phyloP scores from a whole-genome alignment of 306 rosid species.

The Mimosa bimucronata region DNA sequence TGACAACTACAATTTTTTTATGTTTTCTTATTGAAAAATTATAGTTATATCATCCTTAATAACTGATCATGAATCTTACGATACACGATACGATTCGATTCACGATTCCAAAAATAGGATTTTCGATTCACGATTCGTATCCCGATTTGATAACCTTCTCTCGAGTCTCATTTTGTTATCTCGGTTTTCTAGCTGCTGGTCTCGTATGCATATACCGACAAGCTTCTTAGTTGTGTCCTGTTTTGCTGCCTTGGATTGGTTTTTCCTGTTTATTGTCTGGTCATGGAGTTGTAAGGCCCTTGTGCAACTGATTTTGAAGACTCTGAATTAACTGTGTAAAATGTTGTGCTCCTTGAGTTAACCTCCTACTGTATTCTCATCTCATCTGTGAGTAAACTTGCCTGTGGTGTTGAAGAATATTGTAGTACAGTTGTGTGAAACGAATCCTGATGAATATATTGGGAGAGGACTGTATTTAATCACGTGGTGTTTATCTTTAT shows the following conservation, averaged over 20 bases:
- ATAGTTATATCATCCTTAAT: too few relatives aligned
- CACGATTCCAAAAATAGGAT: too few relatives aligned
- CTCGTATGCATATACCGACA: neutral
- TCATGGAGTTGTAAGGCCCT: neutral
- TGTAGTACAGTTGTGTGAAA: neutral
- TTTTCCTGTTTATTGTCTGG: neutral
- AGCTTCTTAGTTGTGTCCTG: neutral
- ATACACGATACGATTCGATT: too few relatives aligned
- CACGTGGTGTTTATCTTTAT: neutral
- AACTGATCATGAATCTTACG: too few relatives aligned
- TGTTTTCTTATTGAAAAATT: too few relatives aligned
- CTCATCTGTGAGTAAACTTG: neutral
- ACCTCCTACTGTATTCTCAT: neutral
- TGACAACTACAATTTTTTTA: too few relatives aligned
- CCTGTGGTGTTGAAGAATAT: neutral
- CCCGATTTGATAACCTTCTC: too few relatives aligned
- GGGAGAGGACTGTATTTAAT: neutral
- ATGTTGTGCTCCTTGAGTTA: neutral
- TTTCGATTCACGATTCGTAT: too few relatives aligned
- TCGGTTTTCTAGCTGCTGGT: neutral
- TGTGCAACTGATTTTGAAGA: neutral
- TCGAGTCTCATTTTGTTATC: neutral
- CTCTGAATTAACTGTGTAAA: neutral
- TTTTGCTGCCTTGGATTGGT: neutral
- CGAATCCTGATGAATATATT: neutral